Percentiles rank a stretch among this genome's conserved stretches.
Conservation (phyloP, 2,329 filamentous ascomycete genomes). For the Paradendryphiella salina region DNA sequence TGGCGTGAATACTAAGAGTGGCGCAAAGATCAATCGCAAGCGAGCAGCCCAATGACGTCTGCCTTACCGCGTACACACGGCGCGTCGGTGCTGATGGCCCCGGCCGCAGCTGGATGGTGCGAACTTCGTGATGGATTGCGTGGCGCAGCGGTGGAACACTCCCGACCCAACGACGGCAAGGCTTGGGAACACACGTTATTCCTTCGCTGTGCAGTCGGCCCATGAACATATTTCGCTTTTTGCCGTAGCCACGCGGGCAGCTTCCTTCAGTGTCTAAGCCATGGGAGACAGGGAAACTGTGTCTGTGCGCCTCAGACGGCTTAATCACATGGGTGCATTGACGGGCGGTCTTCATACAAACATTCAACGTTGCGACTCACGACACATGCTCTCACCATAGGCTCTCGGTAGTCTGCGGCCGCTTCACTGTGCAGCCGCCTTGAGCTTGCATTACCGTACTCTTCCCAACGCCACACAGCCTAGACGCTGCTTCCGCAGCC, state of each 20-base stretch:
- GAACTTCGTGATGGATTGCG: too few species aligned
- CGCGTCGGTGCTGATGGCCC: neutral
- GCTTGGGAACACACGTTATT: too few species aligned
- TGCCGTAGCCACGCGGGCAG: slow-evolving; percentile 5
- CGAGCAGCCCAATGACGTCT: slow-evolving; percentile 36
- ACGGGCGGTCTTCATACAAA: neutral
- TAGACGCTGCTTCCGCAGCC: slow-evolving; percentile 15
- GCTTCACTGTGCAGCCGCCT: neutral
- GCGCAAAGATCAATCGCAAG: slow-evolving; percentile 29
- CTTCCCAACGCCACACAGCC: slow-evolving; percentile 3
- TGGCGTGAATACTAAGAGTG: slow-evolving; percentile 23
- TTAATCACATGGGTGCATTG: neutral
- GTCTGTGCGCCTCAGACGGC: slow-evolving; percentile 13
- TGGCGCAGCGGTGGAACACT: too few species aligned
- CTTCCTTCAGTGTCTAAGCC: neutral
- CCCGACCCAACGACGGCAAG: too few species aligned
- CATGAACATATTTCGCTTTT: neutral
- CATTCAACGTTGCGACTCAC: slow-evolving; percentile 12
- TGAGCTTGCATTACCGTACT: neutral
- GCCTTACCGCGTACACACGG: slow-evolving; percentile 11
- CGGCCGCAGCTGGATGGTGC: too few species aligned
- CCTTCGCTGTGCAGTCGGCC: neutral
- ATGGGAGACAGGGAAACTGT: slow-evolving; percentile 9
- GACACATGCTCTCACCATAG: slow-evolving; percentile 17
- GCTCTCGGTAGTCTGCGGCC: neutral